Evolutionary conservation across 768 basidiomycete genomes (phyloP), one percentile per base, ranked within the genome.

Genomic region (Boletus sp.): DNA sequence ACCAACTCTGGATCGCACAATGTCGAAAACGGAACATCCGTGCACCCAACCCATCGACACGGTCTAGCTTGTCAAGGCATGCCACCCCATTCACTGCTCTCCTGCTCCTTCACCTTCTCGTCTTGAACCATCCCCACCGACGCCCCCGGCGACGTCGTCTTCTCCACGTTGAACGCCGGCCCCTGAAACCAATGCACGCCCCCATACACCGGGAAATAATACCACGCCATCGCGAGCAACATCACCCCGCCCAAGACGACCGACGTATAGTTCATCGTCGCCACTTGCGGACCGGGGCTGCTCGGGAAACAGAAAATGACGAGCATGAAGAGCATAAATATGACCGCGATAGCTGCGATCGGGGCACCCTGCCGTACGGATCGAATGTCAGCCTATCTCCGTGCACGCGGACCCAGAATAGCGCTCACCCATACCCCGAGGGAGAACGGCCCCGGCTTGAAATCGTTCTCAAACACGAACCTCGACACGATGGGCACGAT

Each of bases 161-260:
- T 29, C 45, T 41, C 77, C 71, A 80, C 70, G 60, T 83, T 75
- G 57, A 69, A 60, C 9, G 82, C 70, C 1, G 87, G 87, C 0
- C 87, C 87, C 18, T 69, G 79, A 67, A 89, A 90, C 87, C 87
- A 89, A 63, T 85, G 71, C 11, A 78, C 72, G 10, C 87, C 89
- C 5, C 89, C 88, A 56, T 88, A 87, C 24, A 74, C 73, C 0
- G 86, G 86, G 67, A 85, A 78, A 73, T 83, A 90, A 69, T 84
- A 91, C 75, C 83, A 90, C 0, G 73, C 56, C 6, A 84, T 61
- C 6, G 84, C 79, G 18, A 90, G 76, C 6, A 77, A 40, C 54
- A 88, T 69, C 4, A 83, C 78, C 2, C 83, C 85, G 0, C 82
- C 83, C 8, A 83, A 73, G 4, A 92, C 86, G 24, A 86, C 82